These are phyloP conservation scores for Cystoisospora suis DNA, from an alignment of 169 alveolate species.

Conservation along the genomic window DNA sequence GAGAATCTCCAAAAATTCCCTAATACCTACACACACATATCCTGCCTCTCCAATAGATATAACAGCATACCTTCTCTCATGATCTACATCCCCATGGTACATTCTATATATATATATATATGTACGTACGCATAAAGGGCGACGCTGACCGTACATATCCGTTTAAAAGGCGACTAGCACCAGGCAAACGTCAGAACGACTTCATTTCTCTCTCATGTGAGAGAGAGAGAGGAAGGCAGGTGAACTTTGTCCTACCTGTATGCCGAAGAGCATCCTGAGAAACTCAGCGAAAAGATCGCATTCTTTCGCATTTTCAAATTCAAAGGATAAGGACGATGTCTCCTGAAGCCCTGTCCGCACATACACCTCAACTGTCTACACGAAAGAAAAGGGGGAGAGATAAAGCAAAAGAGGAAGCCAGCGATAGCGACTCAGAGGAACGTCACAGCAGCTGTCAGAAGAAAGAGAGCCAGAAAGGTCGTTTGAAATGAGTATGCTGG, in stretches of 20 bases:
- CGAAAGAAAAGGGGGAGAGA: no score
- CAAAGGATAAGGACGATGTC: constrained; percentile 43
- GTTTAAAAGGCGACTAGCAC: no score
- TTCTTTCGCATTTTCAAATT: constrained; percentile 41
- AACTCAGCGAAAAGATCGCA: constrained; percentile 54
- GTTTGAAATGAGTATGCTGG: no score
- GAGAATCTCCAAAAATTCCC: no score
- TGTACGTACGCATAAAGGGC: background rate
- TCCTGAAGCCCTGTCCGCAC: constrained; percentile 39
- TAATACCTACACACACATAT: no score
- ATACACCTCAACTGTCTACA: constrained; percentile 59
- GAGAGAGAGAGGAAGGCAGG: background rate
- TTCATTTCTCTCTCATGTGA: no score
- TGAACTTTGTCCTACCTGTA: constrained; percentile 31
- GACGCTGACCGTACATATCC: background rate
- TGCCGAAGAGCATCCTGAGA: constrained; percentile 57
- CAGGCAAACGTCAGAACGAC: no score
- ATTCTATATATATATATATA: no score
- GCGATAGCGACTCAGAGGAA: no score
- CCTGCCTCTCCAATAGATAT: background rate
- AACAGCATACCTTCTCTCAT: background rate
- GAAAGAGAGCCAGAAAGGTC: no score
- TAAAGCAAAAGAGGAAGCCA: no score
- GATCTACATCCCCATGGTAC: background rate
- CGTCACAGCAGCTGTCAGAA: no score